Base-by-base conservation (phyloP, 2,329 filamentous ascomycete genomes). In the Aspergillus fumigatiaffinis region DNA sequence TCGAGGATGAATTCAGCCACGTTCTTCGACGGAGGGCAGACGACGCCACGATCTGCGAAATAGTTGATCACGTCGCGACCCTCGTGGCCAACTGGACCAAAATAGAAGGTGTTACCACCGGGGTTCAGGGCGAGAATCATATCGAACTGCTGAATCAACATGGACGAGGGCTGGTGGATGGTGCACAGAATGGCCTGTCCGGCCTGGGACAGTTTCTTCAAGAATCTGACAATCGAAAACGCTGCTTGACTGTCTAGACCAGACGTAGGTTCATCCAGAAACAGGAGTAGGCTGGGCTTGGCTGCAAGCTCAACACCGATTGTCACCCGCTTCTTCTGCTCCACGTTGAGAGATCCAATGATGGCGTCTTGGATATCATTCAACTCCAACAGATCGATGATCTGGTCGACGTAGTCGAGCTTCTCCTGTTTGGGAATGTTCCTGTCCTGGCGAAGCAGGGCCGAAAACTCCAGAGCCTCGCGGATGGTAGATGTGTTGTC, bases 291-390 rank as follows among this genome's bases (percentile, higher is more conserved):
- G 44, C 80, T 83, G 0, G 87, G 87, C 66, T 88, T 85, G 2
- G 88, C 87, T 6, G 87, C 87, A 9, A 91, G 77, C 67, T 91
- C 88, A 2, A 90, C 88, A 57, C 87, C 88, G 54, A 91, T 90
- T 0, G 88, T 90, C 2, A 90, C 76, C 55, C 87, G 80, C 73
- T 91, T 91, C 64, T 85, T 82, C 71, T 89, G 84, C 71, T 90
- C 87, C 7, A 90, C 86, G 3, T 85, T 84, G 10, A 90, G 76
- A 51, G 82, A 85, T 29, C 78, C 78, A 50, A 90, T 82, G 32
- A 90, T 78, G 12, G 86, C 87, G 66, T 91, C 87, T 64, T 88
- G 81, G 38, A 89, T 80, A 29, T 88, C 82, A 17, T 83, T 76
- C 1, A 90, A 76, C 63, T 89, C 87, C 5, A 89, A 77, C 2